Conservation (phyloP, 2,329 filamentous ascomycete species). For the Fusarium falciforme region DNA sequence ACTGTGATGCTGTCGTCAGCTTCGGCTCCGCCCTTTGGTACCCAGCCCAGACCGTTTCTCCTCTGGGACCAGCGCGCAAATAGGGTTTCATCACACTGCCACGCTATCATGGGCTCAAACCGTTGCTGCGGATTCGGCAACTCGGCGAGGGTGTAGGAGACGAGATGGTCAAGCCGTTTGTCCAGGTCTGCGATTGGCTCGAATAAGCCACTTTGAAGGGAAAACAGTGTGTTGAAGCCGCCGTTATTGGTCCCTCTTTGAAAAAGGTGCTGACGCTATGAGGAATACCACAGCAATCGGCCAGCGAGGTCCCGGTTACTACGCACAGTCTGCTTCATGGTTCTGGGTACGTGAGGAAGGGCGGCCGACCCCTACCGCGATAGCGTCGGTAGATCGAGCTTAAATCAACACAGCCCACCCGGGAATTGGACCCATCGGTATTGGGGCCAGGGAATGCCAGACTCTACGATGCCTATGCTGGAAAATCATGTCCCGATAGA, state of each 20-base stretch:
- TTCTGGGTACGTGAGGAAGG: neutral
- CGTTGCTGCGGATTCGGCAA: neutral
- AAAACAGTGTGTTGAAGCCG: neutral
- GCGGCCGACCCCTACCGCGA: slow-evolving; percentile 36
- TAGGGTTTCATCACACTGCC: slow-evolving; percentile 35
- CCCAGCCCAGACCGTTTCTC: slow-evolving; percentile 6
- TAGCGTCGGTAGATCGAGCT: neutral
- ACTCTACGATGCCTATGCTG: neutral
- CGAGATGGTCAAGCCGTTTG: neutral
- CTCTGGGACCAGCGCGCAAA: neutral
- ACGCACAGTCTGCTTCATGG: no score
- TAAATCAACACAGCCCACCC: slow-evolving; percentile 19
- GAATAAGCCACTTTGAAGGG: neutral
- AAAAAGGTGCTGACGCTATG: neutral
- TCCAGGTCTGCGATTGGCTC: neutral
- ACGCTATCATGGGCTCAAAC: slow-evolving; percentile 17
- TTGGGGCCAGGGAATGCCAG: neutral
- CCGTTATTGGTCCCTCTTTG: neutral
- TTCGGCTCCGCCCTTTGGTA: slow-evolving; percentile 21
- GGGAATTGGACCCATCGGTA: neutral
- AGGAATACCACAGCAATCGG: neutral
- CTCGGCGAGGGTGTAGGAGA: neutral
- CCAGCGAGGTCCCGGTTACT: neutral
- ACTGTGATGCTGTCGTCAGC: slow-evolving; percentile 15
- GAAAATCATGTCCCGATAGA: slow-evolving; percentile 10